phyloP scores from a whole-genome alignment of 495 filamentous ascomycete genomes.

The Annulohypoxylon moriforme region DNA sequence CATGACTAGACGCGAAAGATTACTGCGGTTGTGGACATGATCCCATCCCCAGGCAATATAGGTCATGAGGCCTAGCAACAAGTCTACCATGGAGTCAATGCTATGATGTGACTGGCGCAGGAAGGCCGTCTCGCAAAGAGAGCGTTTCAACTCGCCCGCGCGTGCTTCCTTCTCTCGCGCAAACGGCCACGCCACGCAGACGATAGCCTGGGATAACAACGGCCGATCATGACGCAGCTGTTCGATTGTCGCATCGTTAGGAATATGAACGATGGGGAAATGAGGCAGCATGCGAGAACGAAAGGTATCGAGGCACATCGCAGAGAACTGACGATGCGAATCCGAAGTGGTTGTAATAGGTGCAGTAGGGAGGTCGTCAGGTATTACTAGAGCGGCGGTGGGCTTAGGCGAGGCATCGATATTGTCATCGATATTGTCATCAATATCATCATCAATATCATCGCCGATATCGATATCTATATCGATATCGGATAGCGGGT shows the following conservation, averaged over 20 bases:
- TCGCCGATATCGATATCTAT: background rate
- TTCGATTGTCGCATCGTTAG: background rate
- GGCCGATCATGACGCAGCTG: background rate
- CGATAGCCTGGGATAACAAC: background rate
- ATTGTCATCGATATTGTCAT: too few relatives aligned
- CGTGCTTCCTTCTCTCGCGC: background rate
- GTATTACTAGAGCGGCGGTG: background rate
- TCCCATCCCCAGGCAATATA: too few relatives aligned
- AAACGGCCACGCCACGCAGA: background rate
- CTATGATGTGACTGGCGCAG: background rate
- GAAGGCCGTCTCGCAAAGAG: background rate
- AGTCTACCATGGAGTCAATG: background rate
- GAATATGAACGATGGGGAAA: background rate
- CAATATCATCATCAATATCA: too few relatives aligned
- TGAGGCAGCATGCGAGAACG: background rate
- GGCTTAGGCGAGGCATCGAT: background rate
- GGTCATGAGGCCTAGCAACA: background rate
- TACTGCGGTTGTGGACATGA: too few relatives aligned
- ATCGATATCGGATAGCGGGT: background rate
- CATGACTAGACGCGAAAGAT: too few relatives aligned
- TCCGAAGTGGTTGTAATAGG: background rate
- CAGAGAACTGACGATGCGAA: background rate
- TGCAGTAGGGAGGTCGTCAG: background rate
- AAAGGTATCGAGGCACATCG: background rate
- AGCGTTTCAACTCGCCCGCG: background rate